Evolutionary conservation across 164 flowering plant genomes (phyloP), one percentile per base, ranked within the genome.

Genomic region (Protea cynaroides): DNA sequence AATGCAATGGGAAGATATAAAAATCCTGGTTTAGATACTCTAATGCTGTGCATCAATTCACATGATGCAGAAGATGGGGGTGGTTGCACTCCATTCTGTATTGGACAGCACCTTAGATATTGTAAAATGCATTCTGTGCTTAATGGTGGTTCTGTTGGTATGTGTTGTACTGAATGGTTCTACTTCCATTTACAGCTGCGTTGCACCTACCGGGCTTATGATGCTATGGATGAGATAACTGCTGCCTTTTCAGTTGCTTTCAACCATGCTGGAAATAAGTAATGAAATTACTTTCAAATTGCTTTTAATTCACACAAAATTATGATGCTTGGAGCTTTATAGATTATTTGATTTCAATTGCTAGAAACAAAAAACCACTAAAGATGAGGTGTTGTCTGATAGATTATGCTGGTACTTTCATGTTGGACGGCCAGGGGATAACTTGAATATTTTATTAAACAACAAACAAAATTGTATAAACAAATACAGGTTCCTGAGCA

Each of bases 171-270:
- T 54, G 18, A 54, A 50, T 34, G 40, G 59, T 46, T 52, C 23
- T 37, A 24, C 18, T 54, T 50, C 49, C 13, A 64, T 63, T 64
- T 77, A 67, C 92, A 94, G 99, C 78, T 94, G 61, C 97, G 96
- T 61, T 91, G 97, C 77, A 85, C 99, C 44, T 91, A 94, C 68
- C 83, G 97, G 57, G 99, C 99, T 56, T 91, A 89, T 84, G 96
- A 89, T 81, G 81, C 87, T 38, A 81, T 91, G 92, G 99, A 94
- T 73, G 98, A 94, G 79, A 94, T 91, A 18, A 83, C 88, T 67
- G 96, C 98, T 59, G 96, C 99, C 53, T 75, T 84, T 78, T 91
- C 97, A 72, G 67, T 87, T 76, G 90, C 88, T 56, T 94, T 94
- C 74, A 91, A 86, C 69, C 89, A 89, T 23, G 50, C 77, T 62